A percentile compares a stretch with the other conserved stretches of the same genome.
Conservation (phyloP, 1,284 basidiomycete genomes). For the Fomitopsis palustris region DNA sequence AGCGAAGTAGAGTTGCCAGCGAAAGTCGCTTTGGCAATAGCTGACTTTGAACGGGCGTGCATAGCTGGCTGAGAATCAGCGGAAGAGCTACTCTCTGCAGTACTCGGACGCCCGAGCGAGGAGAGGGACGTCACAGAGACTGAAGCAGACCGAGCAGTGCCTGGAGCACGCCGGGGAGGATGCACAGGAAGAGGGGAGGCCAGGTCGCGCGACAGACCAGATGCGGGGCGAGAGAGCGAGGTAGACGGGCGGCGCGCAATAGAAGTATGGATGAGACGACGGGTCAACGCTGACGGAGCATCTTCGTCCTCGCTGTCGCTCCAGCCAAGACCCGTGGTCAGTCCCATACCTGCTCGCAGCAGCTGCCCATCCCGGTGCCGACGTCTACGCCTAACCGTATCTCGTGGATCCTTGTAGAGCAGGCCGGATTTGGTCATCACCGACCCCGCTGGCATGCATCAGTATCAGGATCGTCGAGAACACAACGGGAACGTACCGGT, state of each 20-base stretch:
- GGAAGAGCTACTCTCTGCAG: not conserved
- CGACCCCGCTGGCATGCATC: constrained; percentile 25
- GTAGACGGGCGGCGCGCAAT: constrained; percentile 40
- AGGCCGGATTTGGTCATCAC: constrained; percentile 47
- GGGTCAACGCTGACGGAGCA: constrained; percentile 69
- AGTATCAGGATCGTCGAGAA: not conserved
- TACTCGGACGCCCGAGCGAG: not conserved
- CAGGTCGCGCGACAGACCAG: constrained; percentile 13
- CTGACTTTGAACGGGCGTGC: not conserved
- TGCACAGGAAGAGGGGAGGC: constrained; percentile 7
- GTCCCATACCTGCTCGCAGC: constrained; percentile 66
- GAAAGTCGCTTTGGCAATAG: not conserved
- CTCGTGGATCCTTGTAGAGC: constrained; percentile 58
- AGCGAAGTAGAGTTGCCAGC: not conserved
- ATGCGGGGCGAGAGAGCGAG: constrained; percentile 12
- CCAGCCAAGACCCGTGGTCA: constrained; percentile 82
- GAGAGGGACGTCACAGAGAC: constrained; percentile 3
- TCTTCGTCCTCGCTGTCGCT: constrained; percentile 84
- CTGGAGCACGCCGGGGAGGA: constrained; percentile 3
- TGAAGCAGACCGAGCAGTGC: constrained; percentile 14
- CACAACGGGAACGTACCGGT: constrained; percentile 13
- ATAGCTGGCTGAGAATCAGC: not conserved
- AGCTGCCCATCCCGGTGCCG: constrained; percentile 72
- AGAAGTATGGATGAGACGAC: constrained; percentile 57
- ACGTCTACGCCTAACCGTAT: constrained; percentile 57